Base-by-base conservation (phyloP, 1,139 yeast genomes). In the Debaryomyces coudertii region DNA sequence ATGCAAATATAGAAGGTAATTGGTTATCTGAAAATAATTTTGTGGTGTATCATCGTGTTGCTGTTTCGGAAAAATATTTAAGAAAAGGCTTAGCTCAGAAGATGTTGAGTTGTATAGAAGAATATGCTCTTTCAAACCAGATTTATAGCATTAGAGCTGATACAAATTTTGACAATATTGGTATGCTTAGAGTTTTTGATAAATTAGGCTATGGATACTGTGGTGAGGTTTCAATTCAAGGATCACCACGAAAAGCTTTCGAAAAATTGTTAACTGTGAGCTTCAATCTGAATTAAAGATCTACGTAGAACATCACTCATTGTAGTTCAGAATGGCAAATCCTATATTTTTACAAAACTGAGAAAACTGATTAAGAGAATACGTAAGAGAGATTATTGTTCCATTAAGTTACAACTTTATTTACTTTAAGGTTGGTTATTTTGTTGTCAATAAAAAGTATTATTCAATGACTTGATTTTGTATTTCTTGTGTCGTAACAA, bases 121-220 rank as follows among this genome's bases (percentile, higher is more conserved):
- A 31, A 7, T 16, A 31, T 16, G 35, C 35, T 2, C 35, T 31
- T 16, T 31, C 35, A 12, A 31, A 16, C 11, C 22, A 31, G 2
- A 31, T 31, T 16, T 31, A 31, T 31, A 31, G 35, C 7, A 8
- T 31, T 9, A 31, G 16, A 15, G 35, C 35, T 5, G 35, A 31
- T 16, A 31, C 35, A 15, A 31, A 31, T 15, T 31, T 31, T 31
- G 35, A 31, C 16, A 31, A 31, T 22, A 15, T 31, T 31, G 35
- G 35, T 16, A 31, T 31, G 35, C 35, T 31, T 7, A 31, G 16
- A n/a, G 16, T n/a, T 31, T 31, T 31, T 31, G 35, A 31, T 8
- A 31, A 16, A 16, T 15, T 11, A 16, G 35, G 16, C 35, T 31
- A 31, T 31, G 9, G 9, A 31, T 31, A 31, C n/a, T 31, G 35